Percentiles rank a stretch among this genome's conserved stretches.
Evolutionary conservation across 768 basidiomycete species (phyloP).

Genomic region (Tulasnella calospora): DNA sequence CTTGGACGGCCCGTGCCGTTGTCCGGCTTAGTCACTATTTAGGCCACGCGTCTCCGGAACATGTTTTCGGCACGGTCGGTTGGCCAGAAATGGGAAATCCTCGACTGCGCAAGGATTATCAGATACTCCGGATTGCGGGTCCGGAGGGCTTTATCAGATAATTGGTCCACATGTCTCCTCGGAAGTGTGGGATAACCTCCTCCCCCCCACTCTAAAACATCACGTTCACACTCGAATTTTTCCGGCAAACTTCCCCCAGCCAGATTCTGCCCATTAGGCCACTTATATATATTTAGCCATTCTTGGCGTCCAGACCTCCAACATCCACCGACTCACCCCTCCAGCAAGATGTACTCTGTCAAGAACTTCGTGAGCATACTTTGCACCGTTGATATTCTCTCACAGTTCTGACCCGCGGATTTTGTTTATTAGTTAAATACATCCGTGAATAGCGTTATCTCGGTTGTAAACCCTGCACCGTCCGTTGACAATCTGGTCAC

Average conservation of each 20-base stretch:
- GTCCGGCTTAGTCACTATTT: background rate
- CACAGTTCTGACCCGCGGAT: background rate
- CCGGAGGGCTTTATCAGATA: constrained; percentile 1
- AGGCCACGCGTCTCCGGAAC: constrained; percentile 1
- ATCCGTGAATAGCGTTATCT: background rate
- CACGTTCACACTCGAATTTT: constrained; percentile 4
- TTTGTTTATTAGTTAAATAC: background rate
- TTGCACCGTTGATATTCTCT: background rate
- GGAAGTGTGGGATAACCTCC: background rate
- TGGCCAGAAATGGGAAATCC: background rate
- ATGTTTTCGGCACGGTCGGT: background rate
- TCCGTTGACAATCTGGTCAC: constrained; percentile 5
- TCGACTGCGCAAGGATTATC: constrained; percentile 8
- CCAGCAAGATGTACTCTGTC: background rate
- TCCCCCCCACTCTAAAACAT: background rate
- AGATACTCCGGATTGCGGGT: constrained; percentile 1
- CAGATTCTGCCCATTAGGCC: background rate
- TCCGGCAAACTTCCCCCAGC: background rate
- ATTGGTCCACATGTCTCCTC: background rate
- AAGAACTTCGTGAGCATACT: background rate
- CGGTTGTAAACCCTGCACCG: background rate
- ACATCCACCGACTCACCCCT: background rate
- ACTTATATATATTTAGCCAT: constrained; percentile 1
- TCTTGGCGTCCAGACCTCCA: background rate
- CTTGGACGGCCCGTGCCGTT: background rate